Percentiles rank a stretch among this genome's conserved stretches.
Evolutionary conservation across 2,329 filamentous ascomycete genomes (phyloP).

Genomic region (Botrytis porri): DNA sequence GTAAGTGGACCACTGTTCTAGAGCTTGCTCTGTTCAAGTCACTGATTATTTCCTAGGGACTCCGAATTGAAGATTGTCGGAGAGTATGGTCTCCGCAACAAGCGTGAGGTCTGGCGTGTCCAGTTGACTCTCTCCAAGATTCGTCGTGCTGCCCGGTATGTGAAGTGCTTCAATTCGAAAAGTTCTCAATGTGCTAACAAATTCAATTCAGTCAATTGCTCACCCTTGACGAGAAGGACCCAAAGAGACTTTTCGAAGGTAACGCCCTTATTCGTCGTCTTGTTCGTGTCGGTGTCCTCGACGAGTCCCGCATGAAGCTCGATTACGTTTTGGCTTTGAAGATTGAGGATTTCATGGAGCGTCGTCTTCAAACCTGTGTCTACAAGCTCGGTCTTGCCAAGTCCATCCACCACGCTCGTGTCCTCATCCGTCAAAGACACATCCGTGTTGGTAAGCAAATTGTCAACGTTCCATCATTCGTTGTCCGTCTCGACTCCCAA

Average conservation of each 20-base stretch:
- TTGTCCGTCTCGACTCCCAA: conserved; percentile 99
- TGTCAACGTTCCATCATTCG: conserved; percentile 99
- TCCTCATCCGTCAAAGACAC: conserved; percentile 98
- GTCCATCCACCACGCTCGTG: conserved; percentile 99
- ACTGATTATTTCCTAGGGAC: conserved; percentile 80
- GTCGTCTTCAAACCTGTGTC: conserved; percentile 98
- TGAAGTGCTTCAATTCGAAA: background rate
- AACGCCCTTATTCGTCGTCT: conserved; percentile 99
- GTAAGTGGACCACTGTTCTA: conserved; percentile 99
- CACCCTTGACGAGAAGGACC: conserved; percentile 99
- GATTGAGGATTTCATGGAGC: conserved; percentile 99
- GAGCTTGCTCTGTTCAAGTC: conserved; percentile 99
- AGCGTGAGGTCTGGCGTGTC: conserved; percentile 99
- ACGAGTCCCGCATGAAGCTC: conserved; percentile 99
- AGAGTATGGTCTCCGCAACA: conserved; percentile 99
- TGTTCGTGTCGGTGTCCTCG: conserved; percentile 98
- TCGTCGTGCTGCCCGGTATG: conserved; percentile 98
- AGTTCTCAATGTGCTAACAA: conserved; percentile 21
- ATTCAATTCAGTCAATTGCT: conserved; percentile 84
- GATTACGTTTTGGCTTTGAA: conserved; percentile 99
- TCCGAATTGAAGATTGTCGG: conserved; percentile 99
- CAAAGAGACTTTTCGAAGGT: conserved; percentile 99
- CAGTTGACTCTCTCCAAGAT: conserved; percentile 99
- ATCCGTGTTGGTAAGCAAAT: conserved; percentile 99
- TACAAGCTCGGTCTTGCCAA: conserved; percentile 99